Base-by-base conservation (phyloP, 208 protist species). In the Wallacemonas sp. region DNA sequence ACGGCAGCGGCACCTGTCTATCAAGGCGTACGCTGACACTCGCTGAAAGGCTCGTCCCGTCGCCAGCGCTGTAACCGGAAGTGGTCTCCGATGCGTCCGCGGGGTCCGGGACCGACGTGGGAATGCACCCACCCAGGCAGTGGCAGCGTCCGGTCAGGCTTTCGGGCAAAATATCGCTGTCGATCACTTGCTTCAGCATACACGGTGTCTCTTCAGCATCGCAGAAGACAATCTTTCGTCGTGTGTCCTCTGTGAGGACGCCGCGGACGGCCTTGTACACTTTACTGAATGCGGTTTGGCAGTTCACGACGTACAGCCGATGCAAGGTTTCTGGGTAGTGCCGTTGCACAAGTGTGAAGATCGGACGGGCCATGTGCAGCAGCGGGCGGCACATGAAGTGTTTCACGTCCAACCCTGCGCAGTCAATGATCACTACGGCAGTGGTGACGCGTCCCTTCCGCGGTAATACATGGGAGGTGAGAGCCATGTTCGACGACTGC, bases 311-410 rank as follows among this genome's bases (percentile, higher is more conserved):
- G 42, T 85, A 79, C 1, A 88, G 38, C 27, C 68, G 73, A 44
- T 89, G 83, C 33, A 93, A 27, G 34, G 78, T 44, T 55, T 89
- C 71, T 0, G 87, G 83, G 64, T 83, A 90, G 65, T 83, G 68
- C 27, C 22, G 24, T 58, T 74, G 44, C 48, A 72, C 78, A 17
- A 83, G 52, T 13, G 57, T 57, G n/a, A 89, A 32, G 15, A 85
- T 70, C 1, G 65, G 58, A 22, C 68, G 73, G 13, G 84, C 39
- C 32, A 85, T 77, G 3, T 63, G 36, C 2, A 76, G 34, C 34
- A 87, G 66, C 12, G 81, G 71, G 1, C 57, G 53, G 27, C 76
- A 69, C 13, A 85, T 55, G 30, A 78, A 76, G 27, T 67, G 64
- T 26, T 61, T 59, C 17, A 83, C 0, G n/a, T 63, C 37, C 8